Conservation (phyloP, 2,329 filamentous ascomycete species). For the Bipolaris gigantea region DNA sequence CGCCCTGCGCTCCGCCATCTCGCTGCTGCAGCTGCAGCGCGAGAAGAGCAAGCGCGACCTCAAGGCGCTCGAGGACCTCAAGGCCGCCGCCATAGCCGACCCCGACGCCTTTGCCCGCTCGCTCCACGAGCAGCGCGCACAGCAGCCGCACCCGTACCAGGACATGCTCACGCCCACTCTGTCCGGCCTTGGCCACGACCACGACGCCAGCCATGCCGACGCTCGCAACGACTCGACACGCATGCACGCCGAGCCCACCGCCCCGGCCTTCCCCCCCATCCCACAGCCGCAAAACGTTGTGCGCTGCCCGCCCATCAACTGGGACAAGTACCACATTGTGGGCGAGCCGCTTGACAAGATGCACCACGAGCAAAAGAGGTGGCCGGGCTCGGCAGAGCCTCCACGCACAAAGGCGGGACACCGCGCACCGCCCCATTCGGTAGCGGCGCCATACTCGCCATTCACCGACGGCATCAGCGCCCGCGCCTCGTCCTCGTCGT, state of each 20-base stretch:
- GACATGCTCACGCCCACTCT: conserved; percentile 45
- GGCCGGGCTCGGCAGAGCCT: conserved; percentile 46
- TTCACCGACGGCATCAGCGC: conserved; percentile 54
- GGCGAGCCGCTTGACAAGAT: conserved; percentile 82
- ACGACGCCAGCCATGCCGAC: conserved; percentile 20
- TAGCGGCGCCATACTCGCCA: conserved; percentile 63
- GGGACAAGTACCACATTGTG: conserved; percentile 90
- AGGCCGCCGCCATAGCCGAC: conserved; percentile 68
- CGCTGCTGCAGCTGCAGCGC: conserved; percentile 83
- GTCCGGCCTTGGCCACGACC: conserved; percentile 37
- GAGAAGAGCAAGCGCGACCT: conserved; percentile 78
- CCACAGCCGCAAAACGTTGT: conserved; percentile 81
- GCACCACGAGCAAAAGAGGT: conserved; percentile 73
- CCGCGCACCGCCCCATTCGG: conserved; percentile 53
- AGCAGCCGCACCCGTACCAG: conserved; percentile 32
- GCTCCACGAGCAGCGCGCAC: conserved; percentile 61
- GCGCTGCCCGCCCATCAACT: conserved; percentile 87
- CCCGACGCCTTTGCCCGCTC: conserved; percentile 73
- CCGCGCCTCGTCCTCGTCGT: conserved; percentile 21
- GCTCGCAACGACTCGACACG: conserved; percentile 36
- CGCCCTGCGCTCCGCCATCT: conserved; percentile 81
- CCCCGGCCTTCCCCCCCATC: conserved; percentile 61
- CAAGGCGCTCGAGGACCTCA: conserved; percentile 67
- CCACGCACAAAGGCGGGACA: conserved; percentile 38
- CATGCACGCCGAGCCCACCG: conserved; percentile 15